Evolutionary conservation across 129 eudicot genomes (phyloP), one percentile per base, ranked within the genome.

Genomic region (Artemisia tridentata): DNA sequence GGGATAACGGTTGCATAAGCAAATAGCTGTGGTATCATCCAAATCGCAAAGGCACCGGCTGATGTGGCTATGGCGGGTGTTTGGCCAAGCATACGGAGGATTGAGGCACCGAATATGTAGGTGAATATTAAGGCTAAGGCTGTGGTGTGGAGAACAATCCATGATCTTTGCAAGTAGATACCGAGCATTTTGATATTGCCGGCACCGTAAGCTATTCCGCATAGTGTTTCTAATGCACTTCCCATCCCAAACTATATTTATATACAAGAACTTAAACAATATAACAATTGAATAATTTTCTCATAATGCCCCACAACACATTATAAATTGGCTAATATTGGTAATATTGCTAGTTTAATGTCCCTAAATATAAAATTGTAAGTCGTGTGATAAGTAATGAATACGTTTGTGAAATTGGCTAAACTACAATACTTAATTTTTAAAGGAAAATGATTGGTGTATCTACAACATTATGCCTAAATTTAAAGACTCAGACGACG

Each of bases 171-270:
- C 77, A 86, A 27, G 77, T 90, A 80, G 15, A 86, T 77, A 13
- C 96, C 96, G 20, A 90, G 84, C 96, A 82, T 79, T 4, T 80
- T 79, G 0, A 54, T 54, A 15, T 87, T 84, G 7, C 85, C 86
- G n/a, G 96, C 96, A 10, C 96, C 96, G 18, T 41, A 90, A 0
- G 96, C 95, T 83, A 84, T 95, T 20, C 96, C 96, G 58, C 95
- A 90, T 25, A 87, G 79, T 0, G 96, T 90, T 59, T 90, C 91
- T 1, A 85, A 25, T 14, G 96, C 96, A 67, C 95, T 85, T 31
- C 91, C 95, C 84, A 80, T 71, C 11, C 86, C 86, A 31, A 60
- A 23, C 88, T 38, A 38, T 7, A 7, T 84, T 27, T 84, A 45
- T 13, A 46, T 21, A 21, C 23, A 21, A 21, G 23, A 21, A 21